A percentile compares a stretch with the other conserved stretches of the same genome.
phyloP scores from a whole-genome alignment of 2,329 filamentous ascomycete species.

The Trichoderma afroharzianum region DNA sequence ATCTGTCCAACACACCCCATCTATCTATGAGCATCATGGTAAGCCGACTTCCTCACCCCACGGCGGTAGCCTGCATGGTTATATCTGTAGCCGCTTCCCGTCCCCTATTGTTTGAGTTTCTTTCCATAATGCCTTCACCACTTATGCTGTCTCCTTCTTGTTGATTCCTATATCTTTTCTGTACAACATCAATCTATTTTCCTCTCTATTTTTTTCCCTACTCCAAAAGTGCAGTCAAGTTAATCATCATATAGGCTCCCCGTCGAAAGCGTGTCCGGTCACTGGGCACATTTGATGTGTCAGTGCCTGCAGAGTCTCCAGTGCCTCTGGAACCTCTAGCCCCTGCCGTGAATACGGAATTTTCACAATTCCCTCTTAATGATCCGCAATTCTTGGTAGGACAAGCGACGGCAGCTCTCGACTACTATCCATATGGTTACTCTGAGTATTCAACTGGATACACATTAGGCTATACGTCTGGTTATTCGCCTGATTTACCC shows the following conservation, averaged over 20 bases:
- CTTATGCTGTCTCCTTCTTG: neutral
- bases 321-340: slow-evolving; percentile 23
- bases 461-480: neutral
- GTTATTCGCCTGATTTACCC: neutral
- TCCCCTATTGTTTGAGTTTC: slow-evolving; percentile 24
- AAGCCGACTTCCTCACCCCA: slow-evolving; percentile 40
- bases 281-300: slow-evolving; percentile 25
- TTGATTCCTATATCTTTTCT: neutral
- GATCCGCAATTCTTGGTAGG: slow-evolving; percentile 28
- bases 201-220: neutral
- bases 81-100: slow-evolving; percentile 39
- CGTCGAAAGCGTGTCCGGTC: slow-evolving; percentile 30
- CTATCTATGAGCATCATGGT: slow-evolving; percentile 46
- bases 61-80: slow-evolving; percentile 42
- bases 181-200: neutral
- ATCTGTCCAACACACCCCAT: slow-evolving; percentile 38
- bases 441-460: neutral
- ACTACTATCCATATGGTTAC: slow-evolving; percentile 20
- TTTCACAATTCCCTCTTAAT: slow-evolving; percentile 25
- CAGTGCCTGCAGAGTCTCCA: slow-evolving; percentile 19
- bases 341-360: slow-evolving; percentile 24
- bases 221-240: slow-evolving; percentile 33
- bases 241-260: slow-evolving; percentile 36
- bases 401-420: slow-evolving; percentile 31
- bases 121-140: neutral